Evolutionary conservation across 83 land plant genomes (phyloP).

Genomic region (Diphasiastrum complanatum): DNA sequence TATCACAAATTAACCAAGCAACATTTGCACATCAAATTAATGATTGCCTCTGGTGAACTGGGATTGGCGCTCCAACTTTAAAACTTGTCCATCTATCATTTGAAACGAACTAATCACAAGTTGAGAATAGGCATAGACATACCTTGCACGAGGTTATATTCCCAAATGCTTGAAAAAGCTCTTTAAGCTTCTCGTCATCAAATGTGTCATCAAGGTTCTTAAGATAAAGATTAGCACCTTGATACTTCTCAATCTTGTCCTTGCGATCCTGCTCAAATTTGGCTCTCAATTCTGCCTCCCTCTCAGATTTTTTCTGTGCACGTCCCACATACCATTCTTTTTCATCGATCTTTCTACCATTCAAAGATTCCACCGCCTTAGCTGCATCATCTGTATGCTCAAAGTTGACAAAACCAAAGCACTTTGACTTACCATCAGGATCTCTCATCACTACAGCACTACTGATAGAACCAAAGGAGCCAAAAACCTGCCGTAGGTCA

Average conservation of each 20-base stretch:
- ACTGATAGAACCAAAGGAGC: too few species aligned
- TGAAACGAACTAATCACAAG: not conserved
- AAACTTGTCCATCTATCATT: not conserved
- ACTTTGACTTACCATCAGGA: slow-evolving; percentile 21
- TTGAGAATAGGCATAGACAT: not conserved
- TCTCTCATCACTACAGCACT: too few species aligned
- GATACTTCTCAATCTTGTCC: slow-evolving; percentile 16
- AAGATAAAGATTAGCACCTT: slow-evolving; percentile 20
- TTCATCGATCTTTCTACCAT: slow-evolving; percentile 11
- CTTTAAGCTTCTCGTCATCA: slow-evolving; percentile 14
- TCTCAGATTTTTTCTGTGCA: slow-evolving; percentile 21
- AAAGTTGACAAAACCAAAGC: slow-evolving; percentile 25
- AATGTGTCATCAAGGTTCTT: slow-evolving; percentile 18
- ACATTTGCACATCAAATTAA: too few species aligned
- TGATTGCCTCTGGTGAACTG: not conserved
- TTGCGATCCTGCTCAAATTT: slow-evolving; percentile 15
- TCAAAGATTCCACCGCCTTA: slow-evolving; percentile 26
- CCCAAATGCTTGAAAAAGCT: slow-evolving; percentile 6
- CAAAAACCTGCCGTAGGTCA: too few species aligned
- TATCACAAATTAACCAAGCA: too few species aligned
- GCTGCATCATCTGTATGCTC: slow-evolving; percentile 12
- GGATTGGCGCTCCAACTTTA: not conserved
- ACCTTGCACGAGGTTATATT: slow-evolving; percentile 20
- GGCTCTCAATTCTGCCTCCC: slow-evolving; percentile 24
- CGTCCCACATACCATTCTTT: slow-evolving; percentile 27